phyloP scores from a whole-genome alignment of 2,329 filamentous ascomycete genomes.

The Cercospora janseana region DNA sequence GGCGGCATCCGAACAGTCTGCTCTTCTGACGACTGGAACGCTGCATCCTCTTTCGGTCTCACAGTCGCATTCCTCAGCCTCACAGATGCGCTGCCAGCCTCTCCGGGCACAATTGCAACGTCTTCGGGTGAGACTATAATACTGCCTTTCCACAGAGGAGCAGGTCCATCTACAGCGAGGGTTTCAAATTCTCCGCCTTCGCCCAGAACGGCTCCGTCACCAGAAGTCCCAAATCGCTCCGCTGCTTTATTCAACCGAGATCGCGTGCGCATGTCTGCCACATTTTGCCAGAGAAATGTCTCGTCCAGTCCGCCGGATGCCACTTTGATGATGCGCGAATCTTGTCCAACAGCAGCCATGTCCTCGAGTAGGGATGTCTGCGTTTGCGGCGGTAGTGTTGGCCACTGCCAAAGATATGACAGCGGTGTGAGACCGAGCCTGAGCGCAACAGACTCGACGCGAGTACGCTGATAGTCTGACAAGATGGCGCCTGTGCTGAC shows the following conservation, averaged over 20 bases:
- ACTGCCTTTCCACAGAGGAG: constrained; percentile 66
- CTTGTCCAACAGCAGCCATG: constrained; percentile 74
- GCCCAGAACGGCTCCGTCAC: constrained; percentile 72
- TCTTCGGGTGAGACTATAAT: constrained; percentile 62
- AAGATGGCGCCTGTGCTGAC: constrained; percentile 88
- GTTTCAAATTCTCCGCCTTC: constrained; percentile 98
- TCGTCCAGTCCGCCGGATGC: constrained; percentile 86
- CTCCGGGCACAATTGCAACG: constrained; percentile 59
- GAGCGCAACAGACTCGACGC: constrained; percentile 88
- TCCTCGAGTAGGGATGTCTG: constrained; percentile 65
- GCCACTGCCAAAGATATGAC: constrained; percentile 91
- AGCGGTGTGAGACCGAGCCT: constrained; percentile 79
- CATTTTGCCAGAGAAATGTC: constrained; percentile 74
- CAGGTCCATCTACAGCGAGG: constrained; percentile 77
- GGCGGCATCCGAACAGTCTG: constrained; percentile 54
- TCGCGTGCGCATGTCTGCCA: constrained; percentile 57
- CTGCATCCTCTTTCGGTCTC: background rate
- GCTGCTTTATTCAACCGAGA: constrained; percentile 55
- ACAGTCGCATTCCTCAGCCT: constrained; percentile 60
- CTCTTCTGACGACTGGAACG: background rate
- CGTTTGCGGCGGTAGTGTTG: constrained; percentile 60
- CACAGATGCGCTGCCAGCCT: constrained; percentile 75
- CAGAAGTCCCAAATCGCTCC: constrained; percentile 63
- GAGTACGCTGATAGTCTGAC: constrained; percentile 91
- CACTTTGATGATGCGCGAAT: constrained; percentile 92